Evolutionary conservation across 768 basidiomycete species (phyloP).

Genomic region (Macrocybe gigantea): DNA sequence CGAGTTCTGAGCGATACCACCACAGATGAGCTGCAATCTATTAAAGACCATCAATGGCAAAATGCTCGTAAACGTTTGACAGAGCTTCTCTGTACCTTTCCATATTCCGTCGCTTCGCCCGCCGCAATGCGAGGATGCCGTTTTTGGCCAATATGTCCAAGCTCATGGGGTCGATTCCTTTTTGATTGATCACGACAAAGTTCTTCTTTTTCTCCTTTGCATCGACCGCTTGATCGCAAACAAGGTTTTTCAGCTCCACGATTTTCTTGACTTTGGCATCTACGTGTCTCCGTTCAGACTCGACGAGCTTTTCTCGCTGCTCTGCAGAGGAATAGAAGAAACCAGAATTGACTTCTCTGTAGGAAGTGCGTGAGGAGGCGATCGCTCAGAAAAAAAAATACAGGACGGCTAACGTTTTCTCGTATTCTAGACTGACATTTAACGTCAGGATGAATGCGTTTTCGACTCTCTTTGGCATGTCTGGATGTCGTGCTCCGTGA

Average conservation of each 20-base stretch:
- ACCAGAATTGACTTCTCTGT: constrained; percentile 96
- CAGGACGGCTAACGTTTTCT: constrained; percentile 81
- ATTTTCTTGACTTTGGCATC: constrained; percentile 95
- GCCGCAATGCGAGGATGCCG: constrained; percentile 88
- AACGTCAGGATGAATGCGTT: constrained; percentile 93
- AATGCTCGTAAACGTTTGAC: constrained; percentile 1
- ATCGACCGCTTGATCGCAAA: constrained; percentile 90
- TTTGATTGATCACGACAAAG: constrained; percentile 97
- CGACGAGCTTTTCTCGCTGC: constrained; percentile 97
- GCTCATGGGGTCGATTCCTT: constrained; percentile 97
- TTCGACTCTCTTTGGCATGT: constrained; percentile 98
- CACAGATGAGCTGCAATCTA: constrained; percentile 90
- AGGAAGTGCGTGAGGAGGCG: too few species aligned
- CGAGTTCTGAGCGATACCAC: constrained; percentile 95
- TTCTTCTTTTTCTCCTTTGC: constrained; percentile 74
- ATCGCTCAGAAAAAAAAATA: neutral
- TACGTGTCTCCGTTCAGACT: constrained; percentile 91
- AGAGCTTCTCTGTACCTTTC: constrained; percentile 59
- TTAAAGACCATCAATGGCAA: neutral
- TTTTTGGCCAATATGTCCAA: constrained; percentile 95
- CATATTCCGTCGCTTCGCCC: constrained; percentile 99
- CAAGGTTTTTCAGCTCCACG: constrained; percentile 91
- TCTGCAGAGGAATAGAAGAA: constrained; percentile 99
- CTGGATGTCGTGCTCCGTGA: constrained; percentile 95
- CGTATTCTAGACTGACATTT: constrained; percentile 97